Conservation (phyloP, 176 grass and related monocot genomes). For the Chrysopogon serrulatus region DNA sequence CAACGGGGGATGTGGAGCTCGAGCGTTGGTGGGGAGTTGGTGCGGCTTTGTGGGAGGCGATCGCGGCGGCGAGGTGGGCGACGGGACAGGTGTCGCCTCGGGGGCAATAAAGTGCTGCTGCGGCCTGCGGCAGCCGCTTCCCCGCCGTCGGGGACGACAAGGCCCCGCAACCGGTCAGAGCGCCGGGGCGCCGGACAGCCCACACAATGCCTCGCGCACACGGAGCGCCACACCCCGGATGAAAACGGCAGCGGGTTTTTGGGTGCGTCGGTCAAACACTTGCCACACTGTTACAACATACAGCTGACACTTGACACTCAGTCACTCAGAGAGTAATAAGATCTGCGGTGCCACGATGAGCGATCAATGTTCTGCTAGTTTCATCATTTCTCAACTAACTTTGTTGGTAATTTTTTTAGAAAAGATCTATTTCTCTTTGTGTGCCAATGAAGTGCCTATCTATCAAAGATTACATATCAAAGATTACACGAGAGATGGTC, state of each 20-base stretch:
- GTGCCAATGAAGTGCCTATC: too few species aligned
- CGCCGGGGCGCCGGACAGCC: not conserved
- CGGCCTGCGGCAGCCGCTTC: not conserved
- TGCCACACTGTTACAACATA: not conserved
- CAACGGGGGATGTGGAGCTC: not conserved
- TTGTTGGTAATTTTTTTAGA: not conserved
- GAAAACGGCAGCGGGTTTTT: not conserved
- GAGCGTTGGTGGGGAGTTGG: constrained; percentile 10
- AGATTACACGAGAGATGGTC: too few species aligned
- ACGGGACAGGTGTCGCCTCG: constrained; percentile 57
- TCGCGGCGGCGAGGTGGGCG: constrained; percentile 38
- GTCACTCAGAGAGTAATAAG: too few species aligned
- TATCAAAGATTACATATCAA: too few species aligned
- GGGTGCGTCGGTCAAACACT: not conserved
- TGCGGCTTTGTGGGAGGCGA: constrained; percentile 48
- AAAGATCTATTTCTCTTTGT: too few species aligned
- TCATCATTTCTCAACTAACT: not conserved
- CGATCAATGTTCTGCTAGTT: not conserved
- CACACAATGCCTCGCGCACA: not conserved
- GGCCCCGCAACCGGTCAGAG: constrained; percentile 6
- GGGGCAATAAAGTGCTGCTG: constrained; percentile 24
- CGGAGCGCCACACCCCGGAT: not conserved
- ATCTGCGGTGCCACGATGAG: not conserved
- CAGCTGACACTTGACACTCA: not conserved
- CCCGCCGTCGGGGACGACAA: constrained; percentile 20